Percentiles rank a stretch among this genome's conserved stretches.
Evolutionary conservation across 1,284 basidiomycete genomes (phyloP).

Genomic region (Ceratobasidium sp.): DNA sequence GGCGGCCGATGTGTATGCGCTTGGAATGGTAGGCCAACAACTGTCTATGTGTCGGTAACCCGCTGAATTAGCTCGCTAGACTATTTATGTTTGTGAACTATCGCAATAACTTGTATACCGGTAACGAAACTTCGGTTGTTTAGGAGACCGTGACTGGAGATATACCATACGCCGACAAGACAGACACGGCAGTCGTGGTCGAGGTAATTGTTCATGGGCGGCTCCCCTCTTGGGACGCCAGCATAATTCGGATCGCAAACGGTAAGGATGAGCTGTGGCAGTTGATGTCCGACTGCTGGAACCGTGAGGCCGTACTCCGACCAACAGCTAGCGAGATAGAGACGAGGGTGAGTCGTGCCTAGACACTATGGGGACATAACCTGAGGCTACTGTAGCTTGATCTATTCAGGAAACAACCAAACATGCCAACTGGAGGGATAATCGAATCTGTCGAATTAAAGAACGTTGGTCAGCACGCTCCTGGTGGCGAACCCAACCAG

Average conservation of each 20-base stretch:
- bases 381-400: background rate
- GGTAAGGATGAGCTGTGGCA: background rate
- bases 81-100: background rate
- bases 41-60: too few relatives aligned
- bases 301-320: background rate
- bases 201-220: background rate
- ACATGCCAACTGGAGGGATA: too few relatives aligned
- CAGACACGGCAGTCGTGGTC: background rate
- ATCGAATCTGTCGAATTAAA: too few relatives aligned
- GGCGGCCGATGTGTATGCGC: background rate
- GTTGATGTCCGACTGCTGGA: slow-evolving; percentile 9
- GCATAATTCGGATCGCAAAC: background rate
- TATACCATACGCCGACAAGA: background rate
- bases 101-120: background rate
- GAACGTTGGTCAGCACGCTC: too few relatives aligned
- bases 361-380: background rate
- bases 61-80: background rate
- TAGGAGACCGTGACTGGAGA: background rate
- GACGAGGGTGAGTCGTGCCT: background rate
- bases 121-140: background rate
- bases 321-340: background rate
- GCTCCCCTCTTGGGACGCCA: background rate
- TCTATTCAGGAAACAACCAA: background rate
- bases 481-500: too few relatives aligned
- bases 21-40: background rate